A percentile compares a stretch with the other conserved stretches of the same genome.
Evolutionary conservation across 2,329 filamentous ascomycete genomes (phyloP).

Genomic region (Pyricularia grisea): DNA sequence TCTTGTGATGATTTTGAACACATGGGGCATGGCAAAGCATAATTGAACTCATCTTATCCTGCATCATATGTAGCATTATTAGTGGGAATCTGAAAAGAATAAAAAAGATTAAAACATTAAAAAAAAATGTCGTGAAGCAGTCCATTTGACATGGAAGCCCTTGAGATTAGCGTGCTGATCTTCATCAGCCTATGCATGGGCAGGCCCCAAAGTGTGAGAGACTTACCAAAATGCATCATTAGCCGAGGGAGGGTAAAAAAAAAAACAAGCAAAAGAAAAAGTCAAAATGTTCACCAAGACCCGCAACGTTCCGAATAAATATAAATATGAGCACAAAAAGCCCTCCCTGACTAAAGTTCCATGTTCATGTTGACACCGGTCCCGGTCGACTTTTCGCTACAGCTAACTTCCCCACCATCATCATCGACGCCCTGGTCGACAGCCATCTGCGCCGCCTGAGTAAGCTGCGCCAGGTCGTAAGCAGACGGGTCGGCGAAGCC

Average conservation of each 20-base stretch:
- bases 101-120: neutral
- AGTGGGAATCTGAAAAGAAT: neutral
- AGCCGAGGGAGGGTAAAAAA: neutral
- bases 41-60: neutral
- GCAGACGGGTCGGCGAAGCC: slow-evolving; percentile 24
- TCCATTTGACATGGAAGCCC: neutral
- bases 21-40: neutral
- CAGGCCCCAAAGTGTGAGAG: neutral
- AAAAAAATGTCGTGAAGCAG: neutral
- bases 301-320: too few relatives aligned
- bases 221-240: neutral
- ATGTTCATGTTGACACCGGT: neutral
- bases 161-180: neutral
- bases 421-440: slow-evolving; percentile 8
- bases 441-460: slow-evolving; percentile 11
- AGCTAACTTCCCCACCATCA: neutral
- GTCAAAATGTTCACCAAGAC: too few relatives aligned
- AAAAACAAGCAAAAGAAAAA: too few relatives aligned
- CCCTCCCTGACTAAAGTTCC: neutral
- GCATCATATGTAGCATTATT: neutral
- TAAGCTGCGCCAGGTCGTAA: slow-evolving; percentile 21
- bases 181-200: neutral
- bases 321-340: too few relatives aligned
- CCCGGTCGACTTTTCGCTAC: neutral
- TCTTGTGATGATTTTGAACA: neutral